Base-by-base conservation (phyloP, 768 basidiomycete genomes). In the Macrolepiota fuliginosa region DNA sequence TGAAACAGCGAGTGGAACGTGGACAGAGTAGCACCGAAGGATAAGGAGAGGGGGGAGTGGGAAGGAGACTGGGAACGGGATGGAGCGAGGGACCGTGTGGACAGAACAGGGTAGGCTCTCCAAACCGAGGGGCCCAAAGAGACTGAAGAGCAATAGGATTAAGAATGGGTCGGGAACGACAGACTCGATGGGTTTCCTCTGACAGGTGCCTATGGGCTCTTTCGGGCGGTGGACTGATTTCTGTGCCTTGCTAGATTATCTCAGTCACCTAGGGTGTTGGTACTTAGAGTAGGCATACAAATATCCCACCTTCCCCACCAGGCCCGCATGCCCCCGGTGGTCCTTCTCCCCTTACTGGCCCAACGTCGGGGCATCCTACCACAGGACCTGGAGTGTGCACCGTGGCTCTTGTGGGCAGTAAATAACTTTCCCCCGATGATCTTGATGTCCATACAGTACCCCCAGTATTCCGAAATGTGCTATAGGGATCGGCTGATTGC, bases 401-500 rank as follows among this genome's bases (percentile, higher is more conserved):
- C 17, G 27, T 35, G 9, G 52, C 42, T 24, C 58, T 40, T 25
- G 55, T n/a, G 3, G 47, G 49, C 12, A 55, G 42, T 45, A 66
- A 54, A 32, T 69, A 65, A 25, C 69, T 64, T 40, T 79, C 75
- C 64, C 74, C 70, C 19, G 80, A 82, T 46, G 78, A 78, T 45
- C 65, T 82, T 27, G 81, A 80, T 63, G 74, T n/a, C 76, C 6
- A n/a, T n/a, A n/a, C n/a, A n/a, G n/a, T n/a, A n/a, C n/a, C n/a
- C n/a, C n/a, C n/a, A n/a, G n/a, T n/a, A n/a, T n/a, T n/a, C n/a
- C n/a, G n/a, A n/a, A n/a, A n/a, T n/a, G n/a, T n/a, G n/a, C n/a
- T n/a, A n/a, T n/a, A n/a, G n/a, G n/a, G n/a, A n/a, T n/a, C n/a
- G n/a, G n/a, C n/a, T n/a, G n/a, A n/a, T n/a, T n/a, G n/a, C n/a